These are phyloP conservation scores for Myriosclerotinia curreyana DNA, from an alignment of 2,329 filamentous ascomycete species.

Conservation along the genomic window DNA sequence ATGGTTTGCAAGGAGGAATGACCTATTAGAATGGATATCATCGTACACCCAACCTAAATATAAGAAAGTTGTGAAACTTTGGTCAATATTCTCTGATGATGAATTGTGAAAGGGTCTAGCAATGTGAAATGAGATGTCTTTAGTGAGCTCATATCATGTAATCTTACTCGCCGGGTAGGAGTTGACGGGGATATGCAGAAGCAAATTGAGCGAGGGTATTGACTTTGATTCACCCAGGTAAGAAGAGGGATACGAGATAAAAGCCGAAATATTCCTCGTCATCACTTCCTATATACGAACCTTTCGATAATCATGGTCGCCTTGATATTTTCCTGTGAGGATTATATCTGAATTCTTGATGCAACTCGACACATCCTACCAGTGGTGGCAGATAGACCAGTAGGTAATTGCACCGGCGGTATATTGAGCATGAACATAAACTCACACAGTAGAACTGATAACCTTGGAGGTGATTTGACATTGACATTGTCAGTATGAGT, in stretches of 20 bases:
- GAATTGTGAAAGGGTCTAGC: neutral
- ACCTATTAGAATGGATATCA: conserved; percentile 1
- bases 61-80: neutral
- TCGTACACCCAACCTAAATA: conserved; percentile 6
- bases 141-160: neutral
- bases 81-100: neutral
- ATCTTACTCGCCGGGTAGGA: neutral
- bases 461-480: too few relatives aligned
- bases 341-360: too few relatives aligned
- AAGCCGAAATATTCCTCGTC: neutral
- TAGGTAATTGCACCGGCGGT: too few relatives aligned
- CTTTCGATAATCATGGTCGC: neutral
- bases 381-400: too few relatives aligned
- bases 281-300: neutral
- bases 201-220: neutral
- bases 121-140: neutral
- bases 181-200: neutral
- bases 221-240: neutral
- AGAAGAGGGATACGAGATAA: neutral
- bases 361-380: too few relatives aligned
- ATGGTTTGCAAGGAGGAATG: neutral
- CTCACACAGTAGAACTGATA: too few relatives aligned
- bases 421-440: too few relatives aligned
- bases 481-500: too few relatives aligned
- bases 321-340: too few relatives aligned